Evolutionary conservation across 2,329 filamentous ascomycete species (phyloP).

Genomic region (Plenodomus biglobosus): DNA sequence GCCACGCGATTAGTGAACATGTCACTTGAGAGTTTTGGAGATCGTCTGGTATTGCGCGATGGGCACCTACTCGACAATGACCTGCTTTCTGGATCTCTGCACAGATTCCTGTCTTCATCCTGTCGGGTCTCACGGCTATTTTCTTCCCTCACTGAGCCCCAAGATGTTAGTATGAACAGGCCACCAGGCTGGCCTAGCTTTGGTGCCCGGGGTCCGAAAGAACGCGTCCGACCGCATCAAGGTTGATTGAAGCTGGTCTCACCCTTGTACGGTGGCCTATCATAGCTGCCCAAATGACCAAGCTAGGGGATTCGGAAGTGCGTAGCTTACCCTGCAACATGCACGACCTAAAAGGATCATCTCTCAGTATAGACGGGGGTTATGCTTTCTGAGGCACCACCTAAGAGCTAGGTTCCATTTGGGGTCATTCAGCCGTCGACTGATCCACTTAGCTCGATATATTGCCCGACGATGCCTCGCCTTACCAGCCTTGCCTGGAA

Average conservation of each 20-base stretch:
- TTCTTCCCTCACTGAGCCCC: not conserved
- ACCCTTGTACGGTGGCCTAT: constrained; percentile 8
- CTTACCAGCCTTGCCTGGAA: constrained; percentile 2
- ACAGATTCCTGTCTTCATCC: not conserved
- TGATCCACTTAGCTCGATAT: not conserved
- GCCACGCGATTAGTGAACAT: not conserved
- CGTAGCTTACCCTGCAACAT: constrained; percentile 14
- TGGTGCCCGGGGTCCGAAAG: constrained; percentile 7
- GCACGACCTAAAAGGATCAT: constrained; percentile 20
- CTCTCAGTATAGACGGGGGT: constrained; percentile 16
- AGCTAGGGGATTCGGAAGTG: constrained; percentile 11
- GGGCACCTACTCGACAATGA: not conserved
- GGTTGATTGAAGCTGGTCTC: constrained; percentile 1
- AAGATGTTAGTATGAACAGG: not conserved
- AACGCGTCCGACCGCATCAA: not conserved
- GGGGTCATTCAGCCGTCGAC: not conserved
- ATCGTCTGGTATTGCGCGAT: not conserved
- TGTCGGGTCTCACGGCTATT: constrained; percentile 2
- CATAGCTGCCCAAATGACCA: constrained; percentile 1
- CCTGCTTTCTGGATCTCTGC: not conserved
- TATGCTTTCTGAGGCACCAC: constrained; percentile 11
- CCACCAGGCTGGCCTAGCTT: constrained; percentile 5
- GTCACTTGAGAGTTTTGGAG: not conserved
- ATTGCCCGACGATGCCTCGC: not conserved
- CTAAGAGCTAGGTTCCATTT: not conserved